Percentiles rank a stretch among this genome's conserved stretches.
Evolutionary conservation across 2,329 filamentous ascomycete species (phyloP).

Genomic region (Microdochium bolleyi): DNA sequence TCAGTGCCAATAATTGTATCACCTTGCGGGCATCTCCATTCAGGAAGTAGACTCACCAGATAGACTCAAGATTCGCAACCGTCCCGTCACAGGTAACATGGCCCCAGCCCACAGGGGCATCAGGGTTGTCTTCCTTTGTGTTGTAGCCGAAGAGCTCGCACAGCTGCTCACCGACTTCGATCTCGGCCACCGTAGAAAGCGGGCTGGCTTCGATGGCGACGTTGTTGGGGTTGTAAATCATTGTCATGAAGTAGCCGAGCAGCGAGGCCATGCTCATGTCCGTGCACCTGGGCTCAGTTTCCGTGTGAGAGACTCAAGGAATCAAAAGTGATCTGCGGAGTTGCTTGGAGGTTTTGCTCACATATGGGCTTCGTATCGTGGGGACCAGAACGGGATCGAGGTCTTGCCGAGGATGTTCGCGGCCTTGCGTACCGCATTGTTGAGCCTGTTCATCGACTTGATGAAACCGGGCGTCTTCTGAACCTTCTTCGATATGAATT

Average conservation of each 20-base stretch:
- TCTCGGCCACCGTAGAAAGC: slow-evolving; percentile 32
- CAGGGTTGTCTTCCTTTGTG: slow-evolving; percentile 13
- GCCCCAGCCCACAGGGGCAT: slow-evolving; percentile 26
- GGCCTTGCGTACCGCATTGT: slow-evolving; percentile 23
- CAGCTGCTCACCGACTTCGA: slow-evolving; percentile 34
- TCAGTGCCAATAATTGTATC: no score
- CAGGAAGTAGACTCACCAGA: slow-evolving; percentile 23
- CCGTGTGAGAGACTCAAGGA: no score
- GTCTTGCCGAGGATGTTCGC: slow-evolving; percentile 29
- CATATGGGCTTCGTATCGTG: slow-evolving; percentile 39
- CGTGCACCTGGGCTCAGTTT: slow-evolving; percentile 18
- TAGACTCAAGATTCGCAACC: slow-evolving; percentile 38
- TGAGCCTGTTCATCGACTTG: slow-evolving; percentile 21
- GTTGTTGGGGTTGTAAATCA: slow-evolving; percentile 43
- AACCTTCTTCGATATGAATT: slow-evolving; percentile 26
- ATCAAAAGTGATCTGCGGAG: no score
- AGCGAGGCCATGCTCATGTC: slow-evolving; percentile 32
- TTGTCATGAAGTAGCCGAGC: slow-evolving; percentile 38
- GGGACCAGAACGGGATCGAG: slow-evolving; percentile 37
- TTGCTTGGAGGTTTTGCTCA: slow-evolving; percentile 16
- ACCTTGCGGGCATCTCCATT: no score
- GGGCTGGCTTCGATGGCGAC: slow-evolving; percentile 36
- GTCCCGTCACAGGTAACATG: slow-evolving; percentile 36
- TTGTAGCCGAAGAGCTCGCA: slow-evolving; percentile 37
- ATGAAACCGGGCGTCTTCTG: slow-evolving; percentile 25